Conservation (phyloP, 176 grass and related monocot species). For the Carex kokanica region DNA sequence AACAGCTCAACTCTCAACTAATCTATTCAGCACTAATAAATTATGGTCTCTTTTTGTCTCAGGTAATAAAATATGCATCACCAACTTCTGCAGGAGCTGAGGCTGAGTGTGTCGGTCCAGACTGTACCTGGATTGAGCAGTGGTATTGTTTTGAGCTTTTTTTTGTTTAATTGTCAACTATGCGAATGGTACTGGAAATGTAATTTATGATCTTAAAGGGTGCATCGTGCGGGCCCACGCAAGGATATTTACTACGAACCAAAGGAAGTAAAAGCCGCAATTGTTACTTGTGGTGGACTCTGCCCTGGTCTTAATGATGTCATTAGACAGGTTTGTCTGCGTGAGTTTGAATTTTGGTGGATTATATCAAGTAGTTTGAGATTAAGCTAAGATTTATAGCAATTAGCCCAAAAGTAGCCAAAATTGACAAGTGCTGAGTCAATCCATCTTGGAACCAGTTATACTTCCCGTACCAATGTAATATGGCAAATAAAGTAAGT, state of each 20-base stretch:
- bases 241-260: constrained; percentile 95
- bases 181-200: constrained; percentile 3
- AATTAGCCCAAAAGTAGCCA: not conserved
- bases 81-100: constrained; percentile 87
- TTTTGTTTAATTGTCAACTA: constrained; percentile 21
- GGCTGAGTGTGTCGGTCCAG: constrained; percentile 82
- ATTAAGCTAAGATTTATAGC: not conserved
- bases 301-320: constrained; percentile 98
- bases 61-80: constrained; percentile 91
- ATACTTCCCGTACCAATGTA: not conserved
- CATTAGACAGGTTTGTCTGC: constrained; percentile 67
- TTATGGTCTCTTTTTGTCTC: constrained; percentile 27
- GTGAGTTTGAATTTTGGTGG: not conserved
- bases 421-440: not conserved
- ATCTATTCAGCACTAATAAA: constrained; percentile 22
- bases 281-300: constrained; percentile 95
- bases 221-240: constrained; percentile 89
- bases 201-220: constrained; percentile 45
- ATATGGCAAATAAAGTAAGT: not conserved
- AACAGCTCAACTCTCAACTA: constrained; percentile 4
- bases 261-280: constrained; percentile 88
- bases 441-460: not conserved
- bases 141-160: constrained; percentile 54
- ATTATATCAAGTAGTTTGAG: not conserved
- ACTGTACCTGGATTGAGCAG: constrained; percentile 91